Conservation (phyloP, 305 asterid genomes). For the Fraxinus sp. region DNA sequence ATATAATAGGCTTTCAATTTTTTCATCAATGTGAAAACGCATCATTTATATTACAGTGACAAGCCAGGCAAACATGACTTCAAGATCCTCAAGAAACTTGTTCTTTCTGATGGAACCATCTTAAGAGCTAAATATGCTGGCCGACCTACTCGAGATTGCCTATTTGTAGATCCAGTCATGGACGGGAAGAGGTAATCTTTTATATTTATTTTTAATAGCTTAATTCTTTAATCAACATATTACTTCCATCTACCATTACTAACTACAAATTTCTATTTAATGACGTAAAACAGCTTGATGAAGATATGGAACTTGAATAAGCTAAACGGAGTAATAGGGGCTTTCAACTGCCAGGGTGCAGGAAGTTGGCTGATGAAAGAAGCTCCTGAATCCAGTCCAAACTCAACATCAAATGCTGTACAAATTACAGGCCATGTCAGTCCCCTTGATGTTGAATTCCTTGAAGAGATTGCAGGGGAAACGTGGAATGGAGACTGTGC, state of each 20-base stretch:
- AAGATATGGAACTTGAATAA: conserved; percentile 69
- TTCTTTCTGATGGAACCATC: conserved; percentile 61
- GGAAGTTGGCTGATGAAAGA: conserved; percentile 54
- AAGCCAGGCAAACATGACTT: conserved; percentile 51
- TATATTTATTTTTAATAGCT: neutral
- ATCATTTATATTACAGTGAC: conserved; percentile 36
- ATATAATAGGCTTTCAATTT: neutral
- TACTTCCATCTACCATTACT: neutral
- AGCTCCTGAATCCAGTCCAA: conserved; percentile 19
- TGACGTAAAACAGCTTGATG: conserved; percentile 36
- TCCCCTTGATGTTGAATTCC: conserved; percentile 47
- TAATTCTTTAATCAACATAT: neutral
- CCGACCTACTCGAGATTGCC: conserved; percentile 57
- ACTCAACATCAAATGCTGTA: neutral
- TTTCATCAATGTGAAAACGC: neutral
- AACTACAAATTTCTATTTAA: neutral
- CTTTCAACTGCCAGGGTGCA: conserved; percentile 63
- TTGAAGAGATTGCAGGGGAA: conserved; percentile 51
- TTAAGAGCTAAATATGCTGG: conserved; percentile 54
- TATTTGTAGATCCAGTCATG: conserved; percentile 55
- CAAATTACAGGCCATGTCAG: conserved; percentile 37
- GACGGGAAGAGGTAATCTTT: conserved; percentile 49
- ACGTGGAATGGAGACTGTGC: conserved; percentile 42
- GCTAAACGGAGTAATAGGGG: conserved; percentile 48
- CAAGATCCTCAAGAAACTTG: conserved; percentile 55